phyloP scores from a whole-genome alignment of 441 rosid genomes.

The Populus hybrid region DNA sequence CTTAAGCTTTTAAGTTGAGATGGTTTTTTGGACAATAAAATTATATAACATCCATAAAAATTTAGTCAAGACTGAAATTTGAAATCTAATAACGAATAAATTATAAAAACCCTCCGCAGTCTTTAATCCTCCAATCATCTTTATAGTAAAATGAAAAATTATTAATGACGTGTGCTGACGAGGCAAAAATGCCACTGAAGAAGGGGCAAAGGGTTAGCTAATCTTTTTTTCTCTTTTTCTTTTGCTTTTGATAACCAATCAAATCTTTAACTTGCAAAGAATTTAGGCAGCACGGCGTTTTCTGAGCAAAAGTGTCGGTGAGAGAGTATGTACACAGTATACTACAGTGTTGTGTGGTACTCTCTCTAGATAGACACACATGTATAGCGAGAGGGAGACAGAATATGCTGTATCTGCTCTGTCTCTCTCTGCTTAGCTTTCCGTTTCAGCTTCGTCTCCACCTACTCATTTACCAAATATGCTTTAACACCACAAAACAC shows the following conservation, averaged over 20 bases:
- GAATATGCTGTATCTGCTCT: not conserved
- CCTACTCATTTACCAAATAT: not conserved
- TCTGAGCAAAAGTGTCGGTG: conserved; percentile 8
- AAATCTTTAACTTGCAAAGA: not conserved
- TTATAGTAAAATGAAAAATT: not conserved
- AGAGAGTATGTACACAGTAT: not conserved
- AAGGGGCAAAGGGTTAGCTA: not conserved
- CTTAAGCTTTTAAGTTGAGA: no score
- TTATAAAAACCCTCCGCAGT: no score
- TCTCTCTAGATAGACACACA: not conserved
- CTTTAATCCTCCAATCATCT: not conserved
- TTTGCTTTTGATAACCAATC: not conserved
- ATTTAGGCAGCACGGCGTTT: not conserved
- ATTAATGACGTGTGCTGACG: not conserved
- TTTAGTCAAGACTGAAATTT: no score
- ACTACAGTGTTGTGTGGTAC: not conserved
- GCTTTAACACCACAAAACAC: not conserved
- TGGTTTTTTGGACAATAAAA: no score
- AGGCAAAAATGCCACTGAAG: not conserved
- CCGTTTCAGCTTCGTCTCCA: conserved; percentile 9
- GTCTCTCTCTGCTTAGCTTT: not conserved
- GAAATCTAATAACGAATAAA: not conserved
- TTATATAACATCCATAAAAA: not conserved
- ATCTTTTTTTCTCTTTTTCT: no score
- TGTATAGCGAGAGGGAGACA: not conserved